phyloP scores from a whole-genome alignment of 306 rosid species.

The Senna siamea region DNA sequence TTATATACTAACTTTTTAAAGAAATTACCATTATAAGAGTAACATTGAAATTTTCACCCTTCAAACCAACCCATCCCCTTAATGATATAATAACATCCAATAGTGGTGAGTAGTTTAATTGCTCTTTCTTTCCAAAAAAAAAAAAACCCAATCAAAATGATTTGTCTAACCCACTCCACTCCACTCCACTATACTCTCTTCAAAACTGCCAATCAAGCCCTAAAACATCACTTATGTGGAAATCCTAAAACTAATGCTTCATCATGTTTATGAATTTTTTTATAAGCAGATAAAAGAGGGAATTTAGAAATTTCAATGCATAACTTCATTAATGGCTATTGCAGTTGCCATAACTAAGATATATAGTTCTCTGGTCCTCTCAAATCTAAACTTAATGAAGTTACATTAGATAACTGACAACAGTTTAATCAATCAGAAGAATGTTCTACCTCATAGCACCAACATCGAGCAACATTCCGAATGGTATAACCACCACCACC shows the following conservation, averaged over 20 bases:
- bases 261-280: neutral
- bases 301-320: neutral
- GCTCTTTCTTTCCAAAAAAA: no score
- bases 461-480: constrained; percentile 90
- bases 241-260: constrained; percentile 4
- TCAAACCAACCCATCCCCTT: no score
- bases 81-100: no score
- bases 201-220: neutral
- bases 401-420: constrained; percentile 26
- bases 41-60: no score
- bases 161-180: no score
- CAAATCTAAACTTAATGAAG: constrained; percentile 16
- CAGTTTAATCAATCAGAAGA: constrained; percentile 23
- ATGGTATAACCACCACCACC: constrained; percentile 95
- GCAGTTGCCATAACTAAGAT: constrained; percentile 1
- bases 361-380: neutral
- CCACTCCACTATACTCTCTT: no score
- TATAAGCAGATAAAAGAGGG: neutral
- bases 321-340: neutral
- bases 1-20: no score
- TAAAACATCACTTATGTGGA: constrained; percentile 11
- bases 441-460: constrained; percentile 83
- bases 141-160: no score
- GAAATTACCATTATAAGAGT: no score
- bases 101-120: no score